These are phyloP conservation scores for Nowakowskiella sp. DNA, from an alignment of 192 early-diverging fungal genomes.

Conservation along the genomic window DNA sequence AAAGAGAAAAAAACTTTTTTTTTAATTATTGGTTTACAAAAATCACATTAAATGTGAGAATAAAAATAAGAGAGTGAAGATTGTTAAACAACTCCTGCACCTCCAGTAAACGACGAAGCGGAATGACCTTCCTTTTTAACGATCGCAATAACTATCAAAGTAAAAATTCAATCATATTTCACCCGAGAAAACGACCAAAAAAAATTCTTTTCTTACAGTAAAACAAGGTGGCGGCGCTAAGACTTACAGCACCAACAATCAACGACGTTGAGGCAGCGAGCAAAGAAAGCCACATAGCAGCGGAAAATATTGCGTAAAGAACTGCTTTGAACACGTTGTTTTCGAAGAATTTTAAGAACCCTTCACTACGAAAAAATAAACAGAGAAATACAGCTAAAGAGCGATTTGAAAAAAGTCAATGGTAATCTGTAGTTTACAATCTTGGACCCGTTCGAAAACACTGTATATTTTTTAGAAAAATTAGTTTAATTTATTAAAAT, in stretches of 20 bases:
- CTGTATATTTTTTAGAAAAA: not conserved
- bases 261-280: conserved; percentile 17
- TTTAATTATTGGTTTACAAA: too few species aligned
- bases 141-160: not conserved
- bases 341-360: conserved; percentile 24
- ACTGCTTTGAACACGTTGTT: conserved; percentile 28
- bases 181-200: too few species aligned
- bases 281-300: conserved; percentile 35
- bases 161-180: too few species aligned
- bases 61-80: not conserved
- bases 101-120: not conserved
- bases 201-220: too few species aligned
- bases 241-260: conserved; percentile 23
- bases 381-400: too few species aligned
- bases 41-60: too few species aligned
- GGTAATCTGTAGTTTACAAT: too few species aligned
- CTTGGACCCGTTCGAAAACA: not conserved
- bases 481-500: not conserved
- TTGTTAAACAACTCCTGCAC: not conserved
- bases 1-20: too few species aligned
- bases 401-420: too few species aligned
- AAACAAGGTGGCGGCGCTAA: conserved; percentile 19
- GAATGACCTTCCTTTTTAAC: not conserved
- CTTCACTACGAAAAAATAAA: too few species aligned
- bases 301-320: conserved; percentile 31